These are phyloP conservation scores for Capronia coronata DNA, from an alignment of 2,329 filamentous ascomycete species.

Conservation along the genomic window DNA sequence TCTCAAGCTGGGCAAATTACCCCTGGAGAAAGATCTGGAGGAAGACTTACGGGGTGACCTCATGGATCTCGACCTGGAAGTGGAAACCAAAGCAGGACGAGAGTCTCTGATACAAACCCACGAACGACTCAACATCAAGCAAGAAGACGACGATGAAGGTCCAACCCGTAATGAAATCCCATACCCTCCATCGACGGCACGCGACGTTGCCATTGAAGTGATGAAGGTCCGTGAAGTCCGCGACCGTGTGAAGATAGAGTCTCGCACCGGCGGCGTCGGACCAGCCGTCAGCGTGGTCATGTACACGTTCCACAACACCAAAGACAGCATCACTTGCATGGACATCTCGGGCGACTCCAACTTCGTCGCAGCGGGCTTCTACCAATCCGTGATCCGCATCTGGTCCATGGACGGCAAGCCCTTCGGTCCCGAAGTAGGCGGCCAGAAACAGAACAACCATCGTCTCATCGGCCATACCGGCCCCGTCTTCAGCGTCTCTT, in stretches of 20 bases:
- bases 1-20: conserved; percentile 72
- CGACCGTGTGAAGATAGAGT: conserved; percentile 83
- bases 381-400: conserved; percentile 90
- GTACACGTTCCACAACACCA: conserved; percentile 97
- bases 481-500: conserved; percentile 81
- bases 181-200: conserved; percentile 76
- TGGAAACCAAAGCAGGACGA: conserved; percentile 64
- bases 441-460: conserved; percentile 64
- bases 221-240: conserved; percentile 89
- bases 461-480: conserved; percentile 80
- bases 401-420: conserved; percentile 86
- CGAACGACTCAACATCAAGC: conserved; percentile 71
- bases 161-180: conserved; percentile 74
- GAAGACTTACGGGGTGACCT: conserved; percentile 82
- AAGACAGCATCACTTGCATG: conserved; percentile 85
- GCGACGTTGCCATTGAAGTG: conserved; percentile 90
- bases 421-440: conserved; percentile 60
- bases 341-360: conserved; percentile 90
- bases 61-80: conserved; percentile 72
- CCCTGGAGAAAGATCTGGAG: conserved; percentile 74
- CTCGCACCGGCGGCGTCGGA: conserved; percentile 73
- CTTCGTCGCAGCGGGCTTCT: conserved; percentile 80
- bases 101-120: conserved; percentile 78
- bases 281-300: conserved; percentile 84
- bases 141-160: conserved; percentile 78